Conservation (phyloP, 2,329 filamentous ascomycete genomes). For the Cladosporium sp. region DNA sequence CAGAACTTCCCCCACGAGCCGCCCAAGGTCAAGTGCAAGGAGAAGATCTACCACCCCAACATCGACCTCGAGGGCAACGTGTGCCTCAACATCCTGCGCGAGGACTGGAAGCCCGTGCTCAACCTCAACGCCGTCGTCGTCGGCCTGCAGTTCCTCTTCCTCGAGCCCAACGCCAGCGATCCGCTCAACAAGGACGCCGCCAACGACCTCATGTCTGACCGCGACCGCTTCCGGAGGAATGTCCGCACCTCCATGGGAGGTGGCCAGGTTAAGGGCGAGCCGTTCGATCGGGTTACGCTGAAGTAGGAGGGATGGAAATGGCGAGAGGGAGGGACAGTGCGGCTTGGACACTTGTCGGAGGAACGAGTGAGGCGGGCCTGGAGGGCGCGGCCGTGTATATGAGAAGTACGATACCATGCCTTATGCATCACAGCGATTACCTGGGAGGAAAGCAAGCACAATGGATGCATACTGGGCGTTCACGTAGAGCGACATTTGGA, state of each 20-base stretch:
- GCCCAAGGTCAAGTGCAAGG: conserved; percentile 92
- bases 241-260: conserved; percentile 54
- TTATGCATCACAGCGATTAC: conserved; percentile 10
- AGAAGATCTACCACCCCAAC: conserved; percentile 99
- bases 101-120: conserved; percentile 98
- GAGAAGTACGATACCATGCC: conserved; percentile 11
- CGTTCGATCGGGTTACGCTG: conserved; percentile 59
- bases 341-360: too few species aligned
- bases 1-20: conserved; percentile 96
- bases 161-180: conserved; percentile 94
- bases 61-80: conserved; percentile 98
- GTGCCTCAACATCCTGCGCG: conserved; percentile 91
- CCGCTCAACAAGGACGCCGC: conserved; percentile 98
- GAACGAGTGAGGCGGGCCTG: background rate
- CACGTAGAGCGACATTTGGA: background rate
- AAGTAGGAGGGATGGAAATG: too few species aligned
- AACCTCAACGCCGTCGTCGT: conserved; percentile 97
- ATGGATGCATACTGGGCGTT: conserved; percentile 8
- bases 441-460: background rate
- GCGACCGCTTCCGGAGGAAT: conserved; percentile 88
- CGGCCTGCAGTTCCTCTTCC: conserved; percentile 90
- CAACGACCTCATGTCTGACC: conserved; percentile 79
- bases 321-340: too few species aligned
- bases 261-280: conserved; percentile 33
- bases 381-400: conserved; percentile 6